Conservation (phyloP, 768 basidiomycete species). For the Suillus tomentosus region DNA sequence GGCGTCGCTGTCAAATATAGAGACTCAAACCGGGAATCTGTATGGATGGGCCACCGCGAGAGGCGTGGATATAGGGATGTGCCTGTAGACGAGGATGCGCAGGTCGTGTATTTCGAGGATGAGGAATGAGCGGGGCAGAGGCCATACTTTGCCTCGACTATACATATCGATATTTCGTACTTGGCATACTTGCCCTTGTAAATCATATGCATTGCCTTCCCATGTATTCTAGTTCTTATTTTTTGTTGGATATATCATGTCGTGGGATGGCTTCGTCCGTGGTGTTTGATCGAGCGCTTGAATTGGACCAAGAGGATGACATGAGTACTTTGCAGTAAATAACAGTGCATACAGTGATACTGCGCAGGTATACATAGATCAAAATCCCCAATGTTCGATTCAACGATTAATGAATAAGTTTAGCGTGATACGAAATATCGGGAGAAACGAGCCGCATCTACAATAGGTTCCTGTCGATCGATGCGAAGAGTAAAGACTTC, state of each 20-base stretch:
- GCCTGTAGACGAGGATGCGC: conserved; percentile 86
- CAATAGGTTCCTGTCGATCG: too few relatives aligned
- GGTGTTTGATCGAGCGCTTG: background rate
- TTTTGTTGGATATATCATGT: too few relatives aligned
- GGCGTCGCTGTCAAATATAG: conserved; percentile 75
- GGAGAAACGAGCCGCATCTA: too few relatives aligned
- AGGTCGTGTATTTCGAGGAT: conserved; percentile 82
- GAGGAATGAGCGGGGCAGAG: conserved; percentile 47
- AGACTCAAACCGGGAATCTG: conserved; percentile 45
- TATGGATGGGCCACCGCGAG: conserved; percentile 42
- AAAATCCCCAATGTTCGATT: too few relatives aligned
- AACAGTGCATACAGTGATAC: conserved; percentile 2
- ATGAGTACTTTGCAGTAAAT: conserved; percentile 1
- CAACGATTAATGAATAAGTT: too few relatives aligned
- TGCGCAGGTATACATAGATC: background rate
- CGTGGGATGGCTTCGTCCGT: background rate
- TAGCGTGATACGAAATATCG: too few relatives aligned
- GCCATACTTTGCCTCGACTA: background rate
- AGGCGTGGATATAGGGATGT: conserved; percentile 75
- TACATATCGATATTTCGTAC: background rate
- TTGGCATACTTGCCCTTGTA: background rate
- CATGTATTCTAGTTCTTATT: background rate
- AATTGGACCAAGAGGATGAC: background rate
- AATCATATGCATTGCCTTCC: background rate
- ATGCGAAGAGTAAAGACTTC: too few relatives aligned